A percentile compares a stretch with the other conserved stretches of the same genome.
These are phyloP conservation scores for Syncephalastrum sp. DNA, from an alignment of 371 early-diverging fungal species.

Conservation along the genomic window DNA sequence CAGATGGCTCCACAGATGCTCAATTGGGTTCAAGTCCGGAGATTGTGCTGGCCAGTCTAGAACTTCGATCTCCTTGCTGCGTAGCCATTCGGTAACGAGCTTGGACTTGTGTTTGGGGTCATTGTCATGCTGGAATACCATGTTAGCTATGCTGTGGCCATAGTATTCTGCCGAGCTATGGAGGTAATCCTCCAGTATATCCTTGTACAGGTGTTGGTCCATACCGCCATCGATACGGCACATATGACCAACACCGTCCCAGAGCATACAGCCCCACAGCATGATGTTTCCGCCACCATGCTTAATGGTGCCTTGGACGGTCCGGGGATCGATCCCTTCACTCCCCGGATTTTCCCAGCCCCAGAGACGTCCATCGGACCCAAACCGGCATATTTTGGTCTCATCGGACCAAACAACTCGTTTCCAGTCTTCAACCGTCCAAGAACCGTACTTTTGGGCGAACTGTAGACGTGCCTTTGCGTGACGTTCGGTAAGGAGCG, in stretches of 20 bases:
- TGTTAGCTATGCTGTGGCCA: too few species aligned
- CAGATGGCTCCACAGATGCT: too few species aligned
- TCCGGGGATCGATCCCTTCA: background rate
- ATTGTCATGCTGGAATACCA: too few species aligned
- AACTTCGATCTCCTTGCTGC: too few species aligned
- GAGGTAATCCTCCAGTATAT: constrained; percentile 19
- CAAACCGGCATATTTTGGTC: constrained; percentile 22
- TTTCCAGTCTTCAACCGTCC: constrained; percentile 27
- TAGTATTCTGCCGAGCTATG: constrained; percentile 8
- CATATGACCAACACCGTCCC: constrained; percentile 8
- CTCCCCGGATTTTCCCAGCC: background rate
- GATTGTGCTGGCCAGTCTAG: too few species aligned
- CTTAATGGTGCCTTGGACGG: constrained; percentile 1
- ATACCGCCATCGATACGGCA: constrained; percentile 18
- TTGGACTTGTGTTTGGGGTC: too few species aligned
- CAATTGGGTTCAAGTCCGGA: too few species aligned
- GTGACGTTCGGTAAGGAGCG: background rate
- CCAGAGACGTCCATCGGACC: constrained; percentile 17
- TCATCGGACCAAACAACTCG: constrained; percentile 24
- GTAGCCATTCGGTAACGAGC: too few species aligned
- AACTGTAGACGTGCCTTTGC: constrained; percentile 12
- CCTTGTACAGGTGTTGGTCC: constrained; percentile 20
- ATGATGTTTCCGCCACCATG: constrained; percentile 11
- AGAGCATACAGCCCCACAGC: constrained; percentile 11
- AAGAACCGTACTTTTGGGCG: constrained; percentile 18